Evolutionary conservation across 306 rosid genomes (phyloP).

Genomic region (Geum urbanum): DNA sequence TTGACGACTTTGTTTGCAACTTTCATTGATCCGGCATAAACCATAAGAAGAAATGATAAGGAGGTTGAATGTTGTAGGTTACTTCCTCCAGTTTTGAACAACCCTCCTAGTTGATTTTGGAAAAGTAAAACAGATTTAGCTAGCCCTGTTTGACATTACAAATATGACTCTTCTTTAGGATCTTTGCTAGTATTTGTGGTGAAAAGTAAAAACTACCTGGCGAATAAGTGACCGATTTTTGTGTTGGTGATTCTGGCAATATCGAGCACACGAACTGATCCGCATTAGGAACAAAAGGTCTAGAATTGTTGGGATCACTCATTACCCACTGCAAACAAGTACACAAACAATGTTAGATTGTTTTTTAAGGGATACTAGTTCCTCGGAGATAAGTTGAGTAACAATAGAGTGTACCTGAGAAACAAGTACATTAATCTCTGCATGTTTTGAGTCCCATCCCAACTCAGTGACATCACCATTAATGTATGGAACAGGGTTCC

Average conservation of each 20-base stretch:
- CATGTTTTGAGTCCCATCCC: constrained; percentile 51
- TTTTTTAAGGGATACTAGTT: not conserved
- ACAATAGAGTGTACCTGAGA: constrained; percentile 39
- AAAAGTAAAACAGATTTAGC: not conserved
- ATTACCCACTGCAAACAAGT: constrained; percentile 33
- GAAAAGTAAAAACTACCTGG: constrained; percentile 26
- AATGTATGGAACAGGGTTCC: not conserved
- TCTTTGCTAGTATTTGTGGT: not conserved
- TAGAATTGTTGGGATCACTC: constrained; percentile 13
- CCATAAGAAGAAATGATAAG: constrained; percentile 35
- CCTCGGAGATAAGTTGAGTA: too few relatives aligned
- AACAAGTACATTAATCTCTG: constrained; percentile 51
- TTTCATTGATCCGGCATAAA: constrained; percentile 32
- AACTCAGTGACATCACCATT: constrained; percentile 20
- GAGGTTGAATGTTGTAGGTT: constrained; percentile 41
- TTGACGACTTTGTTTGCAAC: constrained; percentile 1
- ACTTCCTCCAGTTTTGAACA: constrained; percentile 34
- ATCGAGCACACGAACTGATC: constrained; percentile 40
- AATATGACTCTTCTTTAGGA: not conserved
- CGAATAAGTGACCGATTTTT: constrained; percentile 30
- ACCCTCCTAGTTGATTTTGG: constrained; percentile 31
- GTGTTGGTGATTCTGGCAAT: constrained; percentile 33
- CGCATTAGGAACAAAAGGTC: constrained; percentile 31
- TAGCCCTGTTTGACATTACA: not conserved
- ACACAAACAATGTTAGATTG: not conserved